Percentiles rank a stretch among this genome's conserved stretches.
phyloP scores from a whole-genome alignment of 768 basidiomycete genomes.

The Rhizopogon sp. region DNA sequence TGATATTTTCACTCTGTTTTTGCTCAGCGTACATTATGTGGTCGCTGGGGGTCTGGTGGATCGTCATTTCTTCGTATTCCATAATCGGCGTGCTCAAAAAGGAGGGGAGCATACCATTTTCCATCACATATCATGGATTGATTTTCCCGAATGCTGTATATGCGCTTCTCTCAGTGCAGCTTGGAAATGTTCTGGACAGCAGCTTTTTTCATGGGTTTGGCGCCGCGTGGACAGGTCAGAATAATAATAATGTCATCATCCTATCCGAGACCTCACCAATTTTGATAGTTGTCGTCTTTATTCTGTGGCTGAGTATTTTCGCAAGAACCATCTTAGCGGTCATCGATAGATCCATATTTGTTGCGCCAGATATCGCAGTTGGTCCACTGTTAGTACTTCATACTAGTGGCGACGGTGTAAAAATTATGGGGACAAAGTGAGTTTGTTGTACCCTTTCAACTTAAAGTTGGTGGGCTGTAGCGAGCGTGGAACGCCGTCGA shows the following conservation, averaged over 20 bases:
- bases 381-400: constrained; percentile 7
- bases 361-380: constrained; percentile 35
- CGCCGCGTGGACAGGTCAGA: constrained; percentile 44
- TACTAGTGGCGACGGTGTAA: not conserved
- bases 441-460: not conserved
- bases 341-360: constrained; percentile 43
- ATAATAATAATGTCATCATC: not conserved
- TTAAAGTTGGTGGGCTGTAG: no score
- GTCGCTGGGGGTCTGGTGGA: constrained; percentile 54
- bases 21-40: constrained; percentile 44
- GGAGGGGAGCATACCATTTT: constrained; percentile 34
- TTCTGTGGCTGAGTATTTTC: constrained; percentile 37
- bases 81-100: constrained; percentile 28
- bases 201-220: constrained; percentile 49
- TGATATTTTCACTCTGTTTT: constrained; percentile 40
- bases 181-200: constrained; percentile 45
- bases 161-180: constrained; percentile 43
- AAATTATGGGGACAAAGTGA: not conserved
- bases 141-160: constrained; percentile 55
- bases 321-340: constrained; percentile 40
- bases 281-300: constrained; percentile 32
- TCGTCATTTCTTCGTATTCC: constrained; percentile 37
- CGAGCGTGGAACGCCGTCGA: no score
- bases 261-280: not conserved
- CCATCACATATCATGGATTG: constrained; percentile 48